These are phyloP conservation scores for Leccinum arenicola DNA, from an alignment of 768 basidiomycete genomes.

Conservation along the genomic window DNA sequence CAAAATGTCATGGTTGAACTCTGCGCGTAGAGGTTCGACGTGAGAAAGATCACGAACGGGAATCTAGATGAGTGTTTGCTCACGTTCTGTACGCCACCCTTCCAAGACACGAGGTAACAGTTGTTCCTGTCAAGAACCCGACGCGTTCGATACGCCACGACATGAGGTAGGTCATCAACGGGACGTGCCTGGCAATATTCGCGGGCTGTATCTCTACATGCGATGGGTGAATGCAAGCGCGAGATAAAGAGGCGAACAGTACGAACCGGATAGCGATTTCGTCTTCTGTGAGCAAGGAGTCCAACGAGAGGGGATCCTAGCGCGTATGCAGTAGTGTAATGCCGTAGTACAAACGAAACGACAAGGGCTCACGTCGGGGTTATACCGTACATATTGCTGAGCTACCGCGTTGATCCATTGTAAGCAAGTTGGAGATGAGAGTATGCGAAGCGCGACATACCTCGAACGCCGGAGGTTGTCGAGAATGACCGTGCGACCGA, in stretches of 20 bases:
- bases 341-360: not conserved
- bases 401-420: conserved; percentile 9
- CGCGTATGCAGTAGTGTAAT: conserved; percentile 2
- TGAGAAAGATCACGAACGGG: not conserved
- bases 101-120: conserved; percentile 86
- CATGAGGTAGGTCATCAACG: not conserved
- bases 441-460: conserved; percentile 12
- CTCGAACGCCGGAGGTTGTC: conserved; percentile 14
- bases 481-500: conserved; percentile 19
- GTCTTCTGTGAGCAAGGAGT: conserved; percentile 82
- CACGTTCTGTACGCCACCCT: conserved; percentile 86
- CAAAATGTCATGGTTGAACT: conserved; percentile 73
- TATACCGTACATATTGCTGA: conserved; percentile 21
- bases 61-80: conserved; percentile 10
- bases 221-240: conserved; percentile 1
- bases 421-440: not conserved
- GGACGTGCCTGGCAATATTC: conserved; percentile 72
- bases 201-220: conserved; percentile 70
- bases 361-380: conserved; percentile 16
- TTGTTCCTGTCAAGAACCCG: conserved; percentile 53
- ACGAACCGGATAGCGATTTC: conserved; percentile 81
- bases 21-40: conserved; percentile 34
- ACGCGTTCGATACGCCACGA: not conserved
- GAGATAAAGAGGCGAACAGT: conserved; percentile 10
- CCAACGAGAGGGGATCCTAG: conserved; percentile 82